Evolutionary conservation across 2,329 filamentous ascomycete genomes (phyloP), one percentile per base, ranked within the genome.

Genomic region (Cladosporium halotolerans): DNA sequence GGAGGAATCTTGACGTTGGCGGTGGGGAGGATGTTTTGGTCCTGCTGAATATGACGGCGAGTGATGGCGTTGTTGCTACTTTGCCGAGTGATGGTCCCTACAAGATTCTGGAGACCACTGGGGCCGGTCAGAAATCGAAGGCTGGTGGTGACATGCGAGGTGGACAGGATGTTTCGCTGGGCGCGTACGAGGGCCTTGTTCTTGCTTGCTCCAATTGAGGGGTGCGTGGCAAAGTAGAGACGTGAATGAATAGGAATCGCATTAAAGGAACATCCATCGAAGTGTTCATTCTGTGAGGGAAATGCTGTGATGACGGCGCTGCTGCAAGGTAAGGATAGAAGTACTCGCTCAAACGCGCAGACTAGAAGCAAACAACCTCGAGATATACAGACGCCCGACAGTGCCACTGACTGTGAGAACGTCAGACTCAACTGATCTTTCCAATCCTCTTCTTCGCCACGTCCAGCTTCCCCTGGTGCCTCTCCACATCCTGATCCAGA

Each of bases 391-490:
- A 28, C 2, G 7, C 23, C 23, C 23, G 23, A 28, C 23, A 28
- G 7, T 5, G 23, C 23, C 5, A 28, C 23, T 7, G 5, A 7
- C 7, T 7, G 4, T 28, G 23, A 28, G 23, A 28, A 5, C 7
- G 23, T 7, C 23, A 28, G 23, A 9, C 45, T 62, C 55, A 69
- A 38, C 62, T 65, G 47, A 90, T 82, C 73, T 85, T 86, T 66
- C 76, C 79, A 55, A 84, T 79, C 54, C 86, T 79, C 63, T 83
- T 83, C 73, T 86, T 89, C n/a, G 84, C 87, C 56, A 91, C 81
- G 57, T 79, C 76, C 53, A 91, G 71, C 77, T 92, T 92, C 56
- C 78, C 78, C 41, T 79, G 76, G 13, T 89, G 74, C 5, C 84
- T 74, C 52, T 84, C 81, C 2, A 79, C 78, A 69, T 90, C 85